Percentiles rank a stretch among this genome's conserved stretches.
phyloP scores from a whole-genome alignment of 169 alveolate genomes.

The Eimeria brunetti region DNA sequence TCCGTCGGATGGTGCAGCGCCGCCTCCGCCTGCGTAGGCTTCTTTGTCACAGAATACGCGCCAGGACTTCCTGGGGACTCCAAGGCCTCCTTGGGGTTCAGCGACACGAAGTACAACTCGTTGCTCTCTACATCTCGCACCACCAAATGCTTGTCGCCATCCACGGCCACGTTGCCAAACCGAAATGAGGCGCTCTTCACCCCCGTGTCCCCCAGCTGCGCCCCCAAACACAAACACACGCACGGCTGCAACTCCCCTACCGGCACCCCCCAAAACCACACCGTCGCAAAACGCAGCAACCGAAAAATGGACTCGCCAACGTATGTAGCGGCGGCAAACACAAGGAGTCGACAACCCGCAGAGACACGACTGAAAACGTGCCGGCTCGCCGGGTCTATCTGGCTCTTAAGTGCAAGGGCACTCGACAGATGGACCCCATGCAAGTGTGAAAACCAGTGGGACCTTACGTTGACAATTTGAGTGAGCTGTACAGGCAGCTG shows the following conservation, averaged over 20 bases:
- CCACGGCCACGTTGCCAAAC: slow-evolving; percentile 85
- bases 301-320: neutral
- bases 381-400: neutral
- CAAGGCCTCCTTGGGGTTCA: slow-evolving; percentile 84
- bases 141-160: slow-evolving; percentile 83
- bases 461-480: slow-evolving; percentile 79
- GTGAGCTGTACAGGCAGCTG: slow-evolving; percentile 80
- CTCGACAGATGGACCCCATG: neutral
- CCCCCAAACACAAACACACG: neutral
- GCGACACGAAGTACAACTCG: slow-evolving; percentile 84
- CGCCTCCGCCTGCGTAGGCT: slow-evolving; percentile 98
- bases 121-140: slow-evolving; percentile 84
- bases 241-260: neutral
- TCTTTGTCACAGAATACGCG: slow-evolving; percentile 87
- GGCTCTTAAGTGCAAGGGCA: neutral
- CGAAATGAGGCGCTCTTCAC: slow-evolving; percentile 83
- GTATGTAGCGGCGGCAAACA: neutral
- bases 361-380: neutral
- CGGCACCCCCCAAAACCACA: neutral
- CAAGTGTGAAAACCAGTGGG: neutral
- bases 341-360: neutral
- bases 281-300: neutral
- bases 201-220: slow-evolving; percentile 82
- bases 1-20: slow-evolving; percentile 97
- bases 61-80: slow-evolving; percentile 34